Evolutionary conservation across 768 basidiomycete genomes (phyloP).

Genomic region (Podaxis sp.): DNA sequence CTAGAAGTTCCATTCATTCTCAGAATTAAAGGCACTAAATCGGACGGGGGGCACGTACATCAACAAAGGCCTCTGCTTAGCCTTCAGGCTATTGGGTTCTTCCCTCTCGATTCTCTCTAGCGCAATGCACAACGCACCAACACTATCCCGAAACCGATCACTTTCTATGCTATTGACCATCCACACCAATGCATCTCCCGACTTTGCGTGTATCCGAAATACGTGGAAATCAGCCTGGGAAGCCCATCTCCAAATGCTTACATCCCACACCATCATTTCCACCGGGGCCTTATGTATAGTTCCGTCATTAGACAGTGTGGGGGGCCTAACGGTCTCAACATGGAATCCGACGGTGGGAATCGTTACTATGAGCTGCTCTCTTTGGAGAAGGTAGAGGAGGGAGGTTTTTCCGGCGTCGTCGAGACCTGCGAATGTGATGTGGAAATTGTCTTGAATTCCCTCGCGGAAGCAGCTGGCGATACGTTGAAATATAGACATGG

Average conservation of each 20-base stretch:
- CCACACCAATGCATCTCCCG: constrained; percentile 60
- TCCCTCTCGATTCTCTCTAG: constrained; percentile 24
- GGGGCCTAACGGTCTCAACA: constrained; percentile 50
- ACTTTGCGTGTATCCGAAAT: constrained; percentile 21
- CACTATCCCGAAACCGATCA: constrained; percentile 50
- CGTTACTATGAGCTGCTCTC: constrained; percentile 36
- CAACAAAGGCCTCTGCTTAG: constrained; percentile 25
- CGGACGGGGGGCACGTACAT: constrained; percentile 26
- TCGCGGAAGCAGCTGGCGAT: not conserved
- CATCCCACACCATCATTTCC: not conserved
- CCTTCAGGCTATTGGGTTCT: not conserved
- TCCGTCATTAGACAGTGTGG: constrained; percentile 11
- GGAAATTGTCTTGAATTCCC: not conserved
- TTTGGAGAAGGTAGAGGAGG: constrained; percentile 41
- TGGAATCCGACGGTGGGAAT: constrained; percentile 53
- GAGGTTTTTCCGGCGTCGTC: constrained; percentile 47
- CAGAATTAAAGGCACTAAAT: not conserved
- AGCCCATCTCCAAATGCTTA: not conserved
- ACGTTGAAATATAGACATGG: not conserved
- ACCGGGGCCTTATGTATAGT: not conserved
- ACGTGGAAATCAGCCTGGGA: constrained; percentile 21
- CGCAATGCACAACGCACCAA: constrained; percentile 45
- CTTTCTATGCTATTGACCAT: constrained; percentile 54
- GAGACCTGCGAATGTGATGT: constrained; percentile 31
- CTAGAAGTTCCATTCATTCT: constrained; percentile 20